phyloP scores from a whole-genome alignment of 805 yeast species.

The Spathaspora gorwiae region DNA sequence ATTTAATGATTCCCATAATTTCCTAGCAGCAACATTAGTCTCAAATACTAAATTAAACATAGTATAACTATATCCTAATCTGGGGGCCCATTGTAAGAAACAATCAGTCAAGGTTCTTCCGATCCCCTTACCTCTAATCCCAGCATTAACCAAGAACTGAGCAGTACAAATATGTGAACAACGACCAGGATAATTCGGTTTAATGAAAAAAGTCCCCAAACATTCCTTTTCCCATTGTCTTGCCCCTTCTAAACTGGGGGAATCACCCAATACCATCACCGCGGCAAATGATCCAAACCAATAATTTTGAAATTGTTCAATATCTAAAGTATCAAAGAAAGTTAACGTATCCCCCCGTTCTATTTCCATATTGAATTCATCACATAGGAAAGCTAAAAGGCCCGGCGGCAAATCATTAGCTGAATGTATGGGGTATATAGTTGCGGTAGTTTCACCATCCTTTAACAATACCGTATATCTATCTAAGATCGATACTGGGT shows the following conservation, averaged over 20 bases:
- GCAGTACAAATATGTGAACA: slow-evolving; percentile 92
- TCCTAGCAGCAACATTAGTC: slow-evolving; percentile 76
- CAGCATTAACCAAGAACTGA: slow-evolving; percentile 84
- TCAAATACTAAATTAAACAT: slow-evolving; percentile 85
- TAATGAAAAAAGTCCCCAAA: slow-evolving; percentile 78
- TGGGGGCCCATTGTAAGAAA: slow-evolving; percentile 85
- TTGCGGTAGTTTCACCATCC: slow-evolving; percentile 90
- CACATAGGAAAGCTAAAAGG: slow-evolving; percentile 73
- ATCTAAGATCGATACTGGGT: slow-evolving; percentile 10
- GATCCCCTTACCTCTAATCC: slow-evolving; percentile 87
- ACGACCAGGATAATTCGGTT: slow-evolving; percentile 89
- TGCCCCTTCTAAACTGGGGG: slow-evolving; percentile 39
- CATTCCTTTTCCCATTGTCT: slow-evolving; percentile 92
- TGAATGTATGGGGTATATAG: slow-evolving; percentile 78
- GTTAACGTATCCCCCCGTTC: slow-evolving; percentile 86
- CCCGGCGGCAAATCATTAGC: slow-evolving; percentile 71
- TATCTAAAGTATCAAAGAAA: slow-evolving; percentile 70
- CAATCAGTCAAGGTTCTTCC: slow-evolving; percentile 83
- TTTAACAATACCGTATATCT: slow-evolving; percentile 67
- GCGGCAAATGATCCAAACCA: slow-evolving; percentile 91
- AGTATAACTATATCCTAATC: slow-evolving; percentile 79
- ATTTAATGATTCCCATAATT: slow-evolving; percentile 69
- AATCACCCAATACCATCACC: slow-evolving; percentile 73
- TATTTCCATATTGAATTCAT: slow-evolving; percentile 90
- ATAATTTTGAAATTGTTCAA: slow-evolving; percentile 72